phyloP scores from a whole-genome alignment of 306 rosid species.

The Cucumis cinereus region DNA sequence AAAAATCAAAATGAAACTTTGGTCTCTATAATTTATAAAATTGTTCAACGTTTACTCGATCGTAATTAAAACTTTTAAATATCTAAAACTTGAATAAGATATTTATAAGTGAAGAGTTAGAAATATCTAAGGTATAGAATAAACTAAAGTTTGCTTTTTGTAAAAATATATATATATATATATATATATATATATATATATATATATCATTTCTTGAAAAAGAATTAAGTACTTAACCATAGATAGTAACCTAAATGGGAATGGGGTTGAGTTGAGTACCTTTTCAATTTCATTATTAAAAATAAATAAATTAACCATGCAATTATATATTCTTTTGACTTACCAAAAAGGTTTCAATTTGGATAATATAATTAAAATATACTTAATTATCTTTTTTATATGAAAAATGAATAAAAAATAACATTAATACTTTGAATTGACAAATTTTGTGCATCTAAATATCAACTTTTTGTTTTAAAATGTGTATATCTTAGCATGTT shows the following conservation, averaged over 20 bases:
- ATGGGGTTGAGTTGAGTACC: background rate
- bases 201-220: background rate
- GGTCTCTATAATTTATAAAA: no score
- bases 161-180: background rate
- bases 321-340: slow-evolving; percentile 1
- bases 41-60: no score
- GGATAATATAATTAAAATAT: background rate
- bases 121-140: no score
- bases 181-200: no score
- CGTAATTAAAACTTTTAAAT: no score
- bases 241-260: background rate
- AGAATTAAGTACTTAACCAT: background rate
- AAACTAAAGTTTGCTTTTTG: background rate
- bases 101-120: no score
- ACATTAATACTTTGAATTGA: background rate
- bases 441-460: background rate
- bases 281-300: background rate
- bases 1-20: no score
- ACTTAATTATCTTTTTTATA: background rate
- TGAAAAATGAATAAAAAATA: background rate
- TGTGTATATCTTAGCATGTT: background rate
- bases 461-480: background rate
- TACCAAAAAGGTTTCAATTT: background rate
- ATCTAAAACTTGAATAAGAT: no score
- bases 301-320: background rate